phyloP scores from a whole-genome alignment of 2,329 filamentous ascomycete genomes.

The Tolypocladium ophioglossoides region DNA sequence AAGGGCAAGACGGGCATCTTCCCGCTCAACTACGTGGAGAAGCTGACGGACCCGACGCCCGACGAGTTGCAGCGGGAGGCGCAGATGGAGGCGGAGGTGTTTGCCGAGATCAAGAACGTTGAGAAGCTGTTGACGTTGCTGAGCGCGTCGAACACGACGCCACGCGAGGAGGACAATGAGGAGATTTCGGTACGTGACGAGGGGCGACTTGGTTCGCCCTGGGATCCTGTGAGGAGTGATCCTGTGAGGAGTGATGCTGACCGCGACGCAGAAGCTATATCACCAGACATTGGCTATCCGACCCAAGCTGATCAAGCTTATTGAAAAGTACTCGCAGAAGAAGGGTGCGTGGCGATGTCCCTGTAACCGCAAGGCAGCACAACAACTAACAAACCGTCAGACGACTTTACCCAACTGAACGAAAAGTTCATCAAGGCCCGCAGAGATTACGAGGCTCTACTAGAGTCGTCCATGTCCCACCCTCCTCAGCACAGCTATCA shows the following conservation, averaged over 20 bases:
- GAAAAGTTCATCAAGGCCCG: conserved; percentile 99
- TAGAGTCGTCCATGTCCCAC: conserved; percentile 94
- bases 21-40: conserved; percentile 97
- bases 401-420: conserved; percentile 96
- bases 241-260: conserved; percentile 25
- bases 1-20: conserved; percentile 96
- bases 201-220: too few relatives aligned
- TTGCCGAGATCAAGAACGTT: conserved; percentile 54
- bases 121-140: conserved; percentile 72
- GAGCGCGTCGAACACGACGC: conserved; percentile 72
- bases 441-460: conserved; percentile 88
- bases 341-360: conserved; percentile 52
- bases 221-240: too few relatives aligned
- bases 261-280: conserved; percentile 53
- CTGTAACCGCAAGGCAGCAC: too few relatives aligned
- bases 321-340: conserved; percentile 98
- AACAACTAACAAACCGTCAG: conserved; percentile 31
- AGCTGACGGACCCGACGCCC: conserved; percentile 84
- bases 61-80: conserved; percentile 93
- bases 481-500: conserved; percentile 73
- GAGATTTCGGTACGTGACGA: conserved; percentile 66
- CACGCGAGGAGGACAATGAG: conserved; percentile 86
- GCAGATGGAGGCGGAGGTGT: conserved; percentile 75
- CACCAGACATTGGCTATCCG: conserved; percentile 90
- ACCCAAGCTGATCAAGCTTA: conserved; percentile 93